Percentiles rank a stretch among this genome's conserved stretches.
Conservation (phyloP, 2,329 filamentous ascomycete species). For the Diaporthe sp. region DNA sequence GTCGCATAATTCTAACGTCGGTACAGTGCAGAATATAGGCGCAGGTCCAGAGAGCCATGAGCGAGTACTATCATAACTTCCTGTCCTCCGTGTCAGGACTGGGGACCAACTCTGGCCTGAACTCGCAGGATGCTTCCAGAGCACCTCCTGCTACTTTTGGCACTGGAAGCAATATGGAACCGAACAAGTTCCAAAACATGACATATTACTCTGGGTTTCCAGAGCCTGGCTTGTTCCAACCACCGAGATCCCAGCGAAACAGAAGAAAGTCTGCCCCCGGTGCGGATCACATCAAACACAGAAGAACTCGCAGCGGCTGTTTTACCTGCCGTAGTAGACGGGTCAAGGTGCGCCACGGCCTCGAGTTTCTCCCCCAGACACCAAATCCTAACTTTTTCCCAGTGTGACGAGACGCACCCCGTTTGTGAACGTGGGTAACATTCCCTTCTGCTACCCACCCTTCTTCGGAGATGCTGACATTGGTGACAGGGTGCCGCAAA, state of each 20-base stretch:
- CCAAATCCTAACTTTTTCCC: constrained; percentile 46
- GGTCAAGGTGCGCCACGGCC: constrained; percentile 74
- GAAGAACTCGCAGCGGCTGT: constrained; percentile 93
- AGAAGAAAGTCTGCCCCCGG: constrained; percentile 66
- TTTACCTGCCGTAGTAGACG: constrained; percentile 90
- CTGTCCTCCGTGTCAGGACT: constrained; percentile 66
- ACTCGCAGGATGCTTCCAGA: constrained; percentile 55
- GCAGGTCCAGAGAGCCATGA: constrained; percentile 56
- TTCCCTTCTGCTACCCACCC: constrained; percentile 8
- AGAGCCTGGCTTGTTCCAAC: constrained; percentile 63
- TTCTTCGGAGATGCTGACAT: constrained; percentile 40
- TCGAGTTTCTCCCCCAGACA: background rate
- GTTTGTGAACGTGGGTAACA: constrained; percentile 79
- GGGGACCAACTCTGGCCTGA: constrained; percentile 44
- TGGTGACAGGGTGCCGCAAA: constrained; percentile 82
- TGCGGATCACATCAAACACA: constrained; percentile 87
- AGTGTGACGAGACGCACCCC: constrained; percentile 94
- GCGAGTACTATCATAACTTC: constrained; percentile 70
- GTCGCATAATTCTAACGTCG: background rate
- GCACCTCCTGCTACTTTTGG: constrained; percentile 51
- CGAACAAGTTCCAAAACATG: constrained; percentile 61
- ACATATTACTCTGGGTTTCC: constrained; percentile 66
- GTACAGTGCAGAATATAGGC: background rate
- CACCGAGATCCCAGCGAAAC: constrained; percentile 63
- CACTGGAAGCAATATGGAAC: constrained; percentile 52